These are phyloP conservation scores for Mycena vitilis DNA, from an alignment of 768 basidiomycete species.

Conservation along the genomic window DNA sequence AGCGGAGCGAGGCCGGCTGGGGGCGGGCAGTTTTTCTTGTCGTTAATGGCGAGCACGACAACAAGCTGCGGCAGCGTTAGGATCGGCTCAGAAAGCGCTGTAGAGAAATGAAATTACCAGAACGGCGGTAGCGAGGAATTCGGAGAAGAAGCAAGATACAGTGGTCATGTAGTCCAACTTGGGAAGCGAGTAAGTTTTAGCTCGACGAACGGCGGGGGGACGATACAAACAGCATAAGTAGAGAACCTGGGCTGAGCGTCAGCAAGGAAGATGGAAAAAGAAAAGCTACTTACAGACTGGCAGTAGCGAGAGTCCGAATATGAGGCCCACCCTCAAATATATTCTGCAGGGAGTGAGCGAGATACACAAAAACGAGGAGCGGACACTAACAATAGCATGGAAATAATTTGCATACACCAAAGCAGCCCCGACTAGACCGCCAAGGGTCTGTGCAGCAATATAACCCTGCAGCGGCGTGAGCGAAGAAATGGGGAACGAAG, in stretches of 20 bases:
- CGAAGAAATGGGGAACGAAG: not conserved
- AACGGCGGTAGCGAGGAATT: slow-evolving; percentile 72
- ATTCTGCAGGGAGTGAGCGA: slow-evolving; percentile 37
- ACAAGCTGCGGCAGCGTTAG: slow-evolving; percentile 47
- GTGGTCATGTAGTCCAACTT: slow-evolving; percentile 54
- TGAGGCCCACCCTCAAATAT: slow-evolving; percentile 68
- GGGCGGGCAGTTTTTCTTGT: slow-evolving; percentile 63
- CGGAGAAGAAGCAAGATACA: slow-evolving; percentile 55
- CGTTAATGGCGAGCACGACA: slow-evolving; percentile 64
- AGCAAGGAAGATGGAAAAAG: not conserved
- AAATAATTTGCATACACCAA: slow-evolving; percentile 76
- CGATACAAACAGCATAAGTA: slow-evolving; percentile 65
- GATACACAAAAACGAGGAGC: not conserved
- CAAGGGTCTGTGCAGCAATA: slow-evolving; percentile 73
- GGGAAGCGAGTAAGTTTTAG: not conserved
- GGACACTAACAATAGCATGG: slow-evolving; percentile 63
- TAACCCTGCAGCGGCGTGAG: slow-evolving; percentile 48
- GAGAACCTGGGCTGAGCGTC: slow-evolving; percentile 48
- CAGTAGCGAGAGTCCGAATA: slow-evolving; percentile 68
- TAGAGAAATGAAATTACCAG: slow-evolving; percentile 41
- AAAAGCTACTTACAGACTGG: slow-evolving; percentile 45
- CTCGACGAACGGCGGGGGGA: not conserved
- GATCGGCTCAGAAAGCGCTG: not conserved
- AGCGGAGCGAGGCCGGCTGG: slow-evolving; percentile 65
- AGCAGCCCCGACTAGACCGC: slow-evolving; percentile 70